A percentile compares a stretch with the other conserved stretches of the same genome.
phyloP scores from a whole-genome alignment of 805 yeast genomes.

The Blastobotrys muscicola region DNA sequence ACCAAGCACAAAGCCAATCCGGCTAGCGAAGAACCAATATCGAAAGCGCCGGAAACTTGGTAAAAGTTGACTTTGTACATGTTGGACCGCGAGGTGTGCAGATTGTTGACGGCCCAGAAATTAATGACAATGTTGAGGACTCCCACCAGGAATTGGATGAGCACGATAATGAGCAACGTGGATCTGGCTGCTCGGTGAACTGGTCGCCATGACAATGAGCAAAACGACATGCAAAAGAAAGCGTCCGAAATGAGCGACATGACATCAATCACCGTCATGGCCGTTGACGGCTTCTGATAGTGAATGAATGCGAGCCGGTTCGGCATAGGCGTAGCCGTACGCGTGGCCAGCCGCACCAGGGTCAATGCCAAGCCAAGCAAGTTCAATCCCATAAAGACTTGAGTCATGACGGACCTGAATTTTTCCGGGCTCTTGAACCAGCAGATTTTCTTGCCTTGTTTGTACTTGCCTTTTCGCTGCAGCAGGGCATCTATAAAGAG shows the following conservation, averaged over 20 bases:
- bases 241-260: background rate
- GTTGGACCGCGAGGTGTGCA: background rate
- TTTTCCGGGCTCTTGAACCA: too few species aligned
- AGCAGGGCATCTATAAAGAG: too few species aligned
- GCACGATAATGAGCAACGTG: background rate
- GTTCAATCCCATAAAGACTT: too few species aligned
- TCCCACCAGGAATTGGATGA: slow-evolving; percentile 4
- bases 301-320: too few species aligned
- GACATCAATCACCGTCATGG: slow-evolving; percentile 2
- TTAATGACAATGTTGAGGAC: slow-evolving; percentile 4
- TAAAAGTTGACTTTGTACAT: background rate
- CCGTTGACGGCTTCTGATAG: background rate
- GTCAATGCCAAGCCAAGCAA: too few species aligned
- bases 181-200: slow-evolving; percentile 1
- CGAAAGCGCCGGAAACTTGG: slow-evolving; percentile 12
- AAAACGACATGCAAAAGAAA: slow-evolving; percentile 2
- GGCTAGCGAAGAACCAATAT: slow-evolving; percentile 15
- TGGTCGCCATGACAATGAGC: slow-evolving; percentile 6
- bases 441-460: too few species aligned
- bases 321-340: too few species aligned
- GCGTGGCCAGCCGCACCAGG: too few species aligned
- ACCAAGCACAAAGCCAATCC: slow-evolving; percentile 9
- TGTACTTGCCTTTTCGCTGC: too few species aligned
- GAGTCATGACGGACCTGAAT: too few species aligned
- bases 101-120: background rate